phyloP scores from a whole-genome alignment of 108 stramenopile species.

The Discostella stelligeroides region DNA sequence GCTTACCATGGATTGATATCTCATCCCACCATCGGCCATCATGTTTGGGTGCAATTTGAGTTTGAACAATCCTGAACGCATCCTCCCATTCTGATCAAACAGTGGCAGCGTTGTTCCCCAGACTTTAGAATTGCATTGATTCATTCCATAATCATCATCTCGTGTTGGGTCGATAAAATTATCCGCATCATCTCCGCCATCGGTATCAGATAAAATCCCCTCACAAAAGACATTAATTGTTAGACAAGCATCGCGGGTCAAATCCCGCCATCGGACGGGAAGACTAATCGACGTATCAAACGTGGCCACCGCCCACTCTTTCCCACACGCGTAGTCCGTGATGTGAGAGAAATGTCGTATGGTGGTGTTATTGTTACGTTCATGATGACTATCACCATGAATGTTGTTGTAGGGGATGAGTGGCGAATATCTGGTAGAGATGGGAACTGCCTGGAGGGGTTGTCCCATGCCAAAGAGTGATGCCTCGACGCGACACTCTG shows the following conservation, averaged over 20 bases:
- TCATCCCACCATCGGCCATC: constrained; percentile 45
- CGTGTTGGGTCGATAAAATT: not conserved
- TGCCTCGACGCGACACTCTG: constrained; percentile 44
- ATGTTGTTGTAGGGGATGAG: constrained; percentile 9
- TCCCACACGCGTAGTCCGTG: constrained; percentile 4
- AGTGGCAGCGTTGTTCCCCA: constrained; percentile 49
- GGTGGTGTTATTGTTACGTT: not conserved
- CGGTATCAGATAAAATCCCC: constrained; percentile 13
- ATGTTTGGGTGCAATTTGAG: constrained; percentile 31
- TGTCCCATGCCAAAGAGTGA: constrained; percentile 28
- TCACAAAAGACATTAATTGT: constrained; percentile 54
- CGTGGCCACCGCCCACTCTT: constrained; percentile 9
- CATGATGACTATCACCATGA: too few species aligned
- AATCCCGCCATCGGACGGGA: constrained; percentile 82
- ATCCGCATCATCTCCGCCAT: not conserved
- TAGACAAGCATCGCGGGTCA: constrained; percentile 75
- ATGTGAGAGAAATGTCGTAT: not conserved
- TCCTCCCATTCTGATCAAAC: constrained; percentile 29
- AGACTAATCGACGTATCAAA: constrained; percentile 43
- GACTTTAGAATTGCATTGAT: constrained; percentile 4
- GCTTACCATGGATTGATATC: constrained; percentile 10
- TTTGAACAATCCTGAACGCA: constrained; percentile 38
- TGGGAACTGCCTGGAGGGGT: constrained; percentile 26
- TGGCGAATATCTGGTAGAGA: constrained; percentile 27
- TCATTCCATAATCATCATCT: not conserved